Conservation (phyloP, 2,329 filamentous ascomycete genomes). For the Septoria linicola region DNA sequence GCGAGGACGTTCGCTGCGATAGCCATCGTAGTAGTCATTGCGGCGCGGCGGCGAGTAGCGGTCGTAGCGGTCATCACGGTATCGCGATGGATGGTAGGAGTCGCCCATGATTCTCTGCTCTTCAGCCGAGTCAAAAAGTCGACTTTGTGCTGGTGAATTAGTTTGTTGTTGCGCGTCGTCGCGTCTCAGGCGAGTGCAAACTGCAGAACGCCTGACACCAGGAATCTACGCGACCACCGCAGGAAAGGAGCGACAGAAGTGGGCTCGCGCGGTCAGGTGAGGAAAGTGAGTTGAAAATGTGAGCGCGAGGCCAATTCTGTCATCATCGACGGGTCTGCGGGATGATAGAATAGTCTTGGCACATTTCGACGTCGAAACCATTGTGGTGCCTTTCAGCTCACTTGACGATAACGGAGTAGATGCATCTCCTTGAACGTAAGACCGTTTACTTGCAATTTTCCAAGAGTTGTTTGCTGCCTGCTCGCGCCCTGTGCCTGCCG, state of each 20-base stretch:
- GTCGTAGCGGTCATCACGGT: not conserved
- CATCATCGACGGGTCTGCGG: conserved; percentile 6
- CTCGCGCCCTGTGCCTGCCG: no score
- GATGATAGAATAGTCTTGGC: conserved; percentile 1
- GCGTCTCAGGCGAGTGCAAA: no score
- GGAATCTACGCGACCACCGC: not conserved
- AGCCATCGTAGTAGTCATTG: conserved; percentile 12
- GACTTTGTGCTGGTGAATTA: no score
- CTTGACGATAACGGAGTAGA: no score
- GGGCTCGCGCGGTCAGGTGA: no score
- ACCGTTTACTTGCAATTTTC: no score
- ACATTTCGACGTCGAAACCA: not conserved
- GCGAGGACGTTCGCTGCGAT: conserved; percentile 2
- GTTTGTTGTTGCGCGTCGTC: no score
- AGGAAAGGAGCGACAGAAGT: not conserved
- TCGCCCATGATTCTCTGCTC: conserved; percentile 14
- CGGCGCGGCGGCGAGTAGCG: conserved; percentile 4
- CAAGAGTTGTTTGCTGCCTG: no score
- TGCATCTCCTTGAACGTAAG: no score
- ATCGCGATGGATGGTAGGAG: conserved; percentile 12
- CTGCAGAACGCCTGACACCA: no score
- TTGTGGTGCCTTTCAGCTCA: no score
- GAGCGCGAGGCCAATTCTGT: conserved; percentile 2
- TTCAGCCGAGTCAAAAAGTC: not conserved
- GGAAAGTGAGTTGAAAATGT: not conserved